phyloP scores from a whole-genome alignment of 2,329 filamentous ascomycete genomes.

The Monilinia fructicola region DNA sequence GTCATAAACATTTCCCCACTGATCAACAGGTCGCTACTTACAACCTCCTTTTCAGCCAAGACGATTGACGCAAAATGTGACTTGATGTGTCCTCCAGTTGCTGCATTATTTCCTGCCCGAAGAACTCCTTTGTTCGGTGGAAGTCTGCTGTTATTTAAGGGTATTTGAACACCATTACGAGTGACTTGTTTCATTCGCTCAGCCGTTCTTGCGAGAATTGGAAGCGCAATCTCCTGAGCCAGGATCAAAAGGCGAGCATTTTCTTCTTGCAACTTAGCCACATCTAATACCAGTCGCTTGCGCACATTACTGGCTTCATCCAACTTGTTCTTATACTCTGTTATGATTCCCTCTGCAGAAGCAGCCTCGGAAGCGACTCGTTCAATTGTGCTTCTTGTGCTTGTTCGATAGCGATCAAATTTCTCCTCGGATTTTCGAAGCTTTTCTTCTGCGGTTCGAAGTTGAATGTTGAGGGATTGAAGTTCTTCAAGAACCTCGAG shows the following conservation, averaged over 20 bases:
- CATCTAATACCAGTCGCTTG: neutral
- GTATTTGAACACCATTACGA: neutral
- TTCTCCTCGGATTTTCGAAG: neutral
- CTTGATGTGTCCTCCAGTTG: conserved; percentile 6
- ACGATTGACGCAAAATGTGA: conserved; percentile 4
- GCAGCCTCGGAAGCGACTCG: neutral
- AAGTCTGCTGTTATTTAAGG: neutral
- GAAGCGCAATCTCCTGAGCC: neutral
- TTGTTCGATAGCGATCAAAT: neutral
- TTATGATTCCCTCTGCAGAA: neutral
- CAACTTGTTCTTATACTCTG: neutral
- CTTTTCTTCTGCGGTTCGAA: neutral
- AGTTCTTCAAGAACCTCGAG: neutral
- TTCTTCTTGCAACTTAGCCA: neutral
- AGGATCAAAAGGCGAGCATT: neutral
- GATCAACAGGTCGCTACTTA: neutral
- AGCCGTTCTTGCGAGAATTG: neutral
- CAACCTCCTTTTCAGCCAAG: neutral
- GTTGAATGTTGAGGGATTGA: neutral
- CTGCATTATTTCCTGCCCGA: neutral
- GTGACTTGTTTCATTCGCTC: conserved; percentile 7
- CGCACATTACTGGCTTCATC: neutral
- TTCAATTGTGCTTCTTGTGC: neutral
- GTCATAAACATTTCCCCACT: neutral
- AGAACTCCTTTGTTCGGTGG: neutral